Conservation (phyloP, 768 basidiomycete species). For the Xerocomus brunneocitrinus region DNA sequence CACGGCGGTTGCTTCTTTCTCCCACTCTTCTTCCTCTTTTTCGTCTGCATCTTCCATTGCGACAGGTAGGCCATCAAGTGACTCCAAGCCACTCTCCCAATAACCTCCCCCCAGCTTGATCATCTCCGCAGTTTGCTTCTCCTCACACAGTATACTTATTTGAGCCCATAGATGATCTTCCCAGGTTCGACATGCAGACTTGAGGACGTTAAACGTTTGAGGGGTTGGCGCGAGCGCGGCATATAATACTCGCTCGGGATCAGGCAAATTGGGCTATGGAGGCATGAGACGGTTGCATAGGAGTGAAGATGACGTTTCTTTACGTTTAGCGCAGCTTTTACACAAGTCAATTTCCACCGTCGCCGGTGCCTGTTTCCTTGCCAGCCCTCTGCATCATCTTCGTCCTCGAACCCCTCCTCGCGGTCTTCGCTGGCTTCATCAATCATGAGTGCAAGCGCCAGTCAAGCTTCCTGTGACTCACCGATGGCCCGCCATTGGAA, state of each 20-base stretch:
- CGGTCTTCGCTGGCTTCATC: slow-evolving; percentile 44
- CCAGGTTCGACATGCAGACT: slow-evolving; percentile 82
- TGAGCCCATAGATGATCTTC: slow-evolving; percentile 96
- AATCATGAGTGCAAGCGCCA: slow-evolving; percentile 32
- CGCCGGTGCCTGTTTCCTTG: slow-evolving; percentile 72
- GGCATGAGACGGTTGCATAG: slow-evolving; percentile 4
- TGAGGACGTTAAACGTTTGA: slow-evolving; percentile 60
- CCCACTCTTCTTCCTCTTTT: slow-evolving; percentile 54
- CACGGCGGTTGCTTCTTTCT: slow-evolving; percentile 54
- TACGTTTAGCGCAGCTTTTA: slow-evolving; percentile 73
- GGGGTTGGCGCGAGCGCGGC: slow-evolving; percentile 77
- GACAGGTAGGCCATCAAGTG: slow-evolving; percentile 37
- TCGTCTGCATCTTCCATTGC: slow-evolving; percentile 28
- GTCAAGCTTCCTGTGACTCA: slow-evolving; percentile 30
- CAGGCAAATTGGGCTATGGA: slow-evolving; percentile 50
- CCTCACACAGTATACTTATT: slow-evolving; percentile 74
- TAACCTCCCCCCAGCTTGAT: slow-evolving; percentile 62
- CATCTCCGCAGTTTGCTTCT: slow-evolving; percentile 70
- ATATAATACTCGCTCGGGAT: slow-evolving; percentile 80
- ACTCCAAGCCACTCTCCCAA: slow-evolving; percentile 66
- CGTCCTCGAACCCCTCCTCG: slow-evolving; percentile 44
- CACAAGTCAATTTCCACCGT: slow-evolving; percentile 87
- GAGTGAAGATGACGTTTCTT: background rate
- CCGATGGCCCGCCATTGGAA: slow-evolving; percentile 75
- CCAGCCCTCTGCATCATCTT: slow-evolving; percentile 46